Conservation (phyloP, 768 basidiomycete species). For the Filobasidium wieringae region DNA sequence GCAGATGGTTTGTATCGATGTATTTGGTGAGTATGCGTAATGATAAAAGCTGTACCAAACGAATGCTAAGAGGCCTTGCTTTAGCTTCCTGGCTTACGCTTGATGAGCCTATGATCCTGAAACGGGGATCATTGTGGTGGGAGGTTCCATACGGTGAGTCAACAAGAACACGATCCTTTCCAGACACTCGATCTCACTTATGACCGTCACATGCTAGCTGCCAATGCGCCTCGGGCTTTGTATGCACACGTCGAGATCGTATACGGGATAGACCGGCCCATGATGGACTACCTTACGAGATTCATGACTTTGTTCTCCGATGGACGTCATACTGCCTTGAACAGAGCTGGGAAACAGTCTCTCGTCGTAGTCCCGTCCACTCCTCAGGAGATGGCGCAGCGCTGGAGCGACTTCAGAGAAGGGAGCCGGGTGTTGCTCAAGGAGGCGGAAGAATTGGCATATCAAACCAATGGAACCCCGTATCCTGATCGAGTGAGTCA, state of each 20-base stretch:
- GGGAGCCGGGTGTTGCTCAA: neutral
- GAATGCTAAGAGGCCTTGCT: neutral
- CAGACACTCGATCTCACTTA: neutral
- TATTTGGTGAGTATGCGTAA: conserved; percentile 15
- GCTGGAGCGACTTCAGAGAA: neutral
- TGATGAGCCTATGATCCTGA: neutral
- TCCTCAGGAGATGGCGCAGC: neutral
- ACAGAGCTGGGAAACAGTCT: neutral
- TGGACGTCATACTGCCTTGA: neutral
- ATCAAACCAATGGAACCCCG: neutral
- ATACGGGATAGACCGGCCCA: conserved; percentile 2
- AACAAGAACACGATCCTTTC: neutral
- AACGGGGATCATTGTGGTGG: neutral
- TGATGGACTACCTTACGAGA: neutral
- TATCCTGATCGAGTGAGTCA: neutral
- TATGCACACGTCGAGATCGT: conserved; percentile 9
- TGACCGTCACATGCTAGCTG: neutral
- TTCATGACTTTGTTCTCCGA: neutral
- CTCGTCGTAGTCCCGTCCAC: neutral
- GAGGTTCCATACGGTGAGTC: neutral
- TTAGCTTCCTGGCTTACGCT: neutral
- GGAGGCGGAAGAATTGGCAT: neutral
- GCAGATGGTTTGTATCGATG: conserved; percentile 20
- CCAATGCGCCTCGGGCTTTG: neutral
- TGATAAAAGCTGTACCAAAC: neutral